phyloP scores from a whole-genome alignment of 176 grass and related monocot genomes.

The Oryza longistaminata region DNA sequence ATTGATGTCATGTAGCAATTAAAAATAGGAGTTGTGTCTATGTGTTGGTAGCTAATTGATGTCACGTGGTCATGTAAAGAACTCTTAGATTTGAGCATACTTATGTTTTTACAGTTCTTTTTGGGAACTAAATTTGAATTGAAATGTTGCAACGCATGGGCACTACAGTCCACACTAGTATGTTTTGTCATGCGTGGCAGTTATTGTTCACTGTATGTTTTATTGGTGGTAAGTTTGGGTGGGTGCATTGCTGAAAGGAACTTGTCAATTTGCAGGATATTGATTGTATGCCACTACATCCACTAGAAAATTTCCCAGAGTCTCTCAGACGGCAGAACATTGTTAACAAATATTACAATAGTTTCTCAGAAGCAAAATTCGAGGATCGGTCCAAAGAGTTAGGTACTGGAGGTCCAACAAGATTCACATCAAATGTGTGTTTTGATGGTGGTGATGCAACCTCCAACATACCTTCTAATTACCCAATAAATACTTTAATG shows the following conservation, averaged over 20 bases:
- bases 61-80: neutral
- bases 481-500: slow-evolving; percentile 68
- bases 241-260: slow-evolving; percentile 32
- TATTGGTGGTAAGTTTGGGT: neutral
- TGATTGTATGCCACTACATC: slow-evolving; percentile 91
- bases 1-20: neutral
- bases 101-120: neutral
- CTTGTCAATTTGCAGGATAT: slow-evolving; percentile 74
- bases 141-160: neutral
- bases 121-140: neutral
- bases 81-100: neutral
- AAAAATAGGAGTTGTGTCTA: too few species aligned
- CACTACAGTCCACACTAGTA: neutral
- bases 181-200: neutral
- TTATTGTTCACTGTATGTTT: neutral
- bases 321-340: slow-evolving; percentile 61
- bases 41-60: neutral
- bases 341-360: slow-evolving; percentile 55
- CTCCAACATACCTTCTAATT: slow-evolving; percentile 47
- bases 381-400: slow-evolving; percentile 65
- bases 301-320: slow-evolving; percentile 86
- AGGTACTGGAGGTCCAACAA: slow-evolving; percentile 40
- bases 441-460: slow-evolving; percentile 47
- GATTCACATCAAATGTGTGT: slow-evolving; percentile 52
- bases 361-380: slow-evolving; percentile 56